Percentiles rank a stretch among this genome's conserved stretches.
Evolutionary conservation across 139 green algal genomes (phyloP).

Genomic region (Diplosphaera chodatii): DNA sequence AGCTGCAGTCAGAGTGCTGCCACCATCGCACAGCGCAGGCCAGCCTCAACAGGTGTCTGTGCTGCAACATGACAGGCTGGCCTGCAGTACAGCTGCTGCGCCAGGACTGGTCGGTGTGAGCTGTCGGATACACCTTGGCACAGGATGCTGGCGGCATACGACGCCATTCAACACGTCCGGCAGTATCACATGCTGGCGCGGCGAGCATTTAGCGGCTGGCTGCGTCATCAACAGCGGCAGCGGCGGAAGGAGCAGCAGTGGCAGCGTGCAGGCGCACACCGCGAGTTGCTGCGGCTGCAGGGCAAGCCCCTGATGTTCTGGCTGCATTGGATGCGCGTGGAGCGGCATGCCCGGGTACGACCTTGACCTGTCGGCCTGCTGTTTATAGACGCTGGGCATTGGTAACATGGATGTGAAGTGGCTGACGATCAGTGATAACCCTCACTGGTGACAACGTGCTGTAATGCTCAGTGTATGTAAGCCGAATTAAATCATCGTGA

Average conservation of each 20-base stretch:
- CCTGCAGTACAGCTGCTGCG: too few species aligned
- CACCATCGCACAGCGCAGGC: conserved; percentile 7
- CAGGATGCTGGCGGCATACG: conserved; percentile 17
- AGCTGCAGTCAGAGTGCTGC: conserved; percentile 15
- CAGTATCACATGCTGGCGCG: conserved; percentile 6
- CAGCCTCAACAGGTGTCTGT: conserved; percentile 2
- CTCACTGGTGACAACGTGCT: too few species aligned
- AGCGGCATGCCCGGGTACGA: background rate
- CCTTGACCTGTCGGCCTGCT: too few species aligned
- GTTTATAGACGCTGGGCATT: too few species aligned
- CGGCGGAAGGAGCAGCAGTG: background rate
- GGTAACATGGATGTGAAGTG: too few species aligned
- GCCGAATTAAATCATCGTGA: too few species aligned
- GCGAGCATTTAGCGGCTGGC: conserved; percentile 28
- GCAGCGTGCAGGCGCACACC: conserved; percentile 2
- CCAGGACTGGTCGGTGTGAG: too few species aligned
- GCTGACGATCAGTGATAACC: too few species aligned
- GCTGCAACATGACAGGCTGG: too few species aligned
- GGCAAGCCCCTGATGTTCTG: background rate
- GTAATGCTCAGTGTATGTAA: too few species aligned
- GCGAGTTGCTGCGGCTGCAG: background rate
- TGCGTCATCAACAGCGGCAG: conserved; percentile 4
- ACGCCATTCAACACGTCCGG: conserved; percentile 15
- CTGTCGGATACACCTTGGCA: too few species aligned
- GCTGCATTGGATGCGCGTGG: background rate